Evolutionary conservation across 495 filamentous ascomycete genomes (phyloP).

Genomic region (Tetracladium marchalianum): DNA sequence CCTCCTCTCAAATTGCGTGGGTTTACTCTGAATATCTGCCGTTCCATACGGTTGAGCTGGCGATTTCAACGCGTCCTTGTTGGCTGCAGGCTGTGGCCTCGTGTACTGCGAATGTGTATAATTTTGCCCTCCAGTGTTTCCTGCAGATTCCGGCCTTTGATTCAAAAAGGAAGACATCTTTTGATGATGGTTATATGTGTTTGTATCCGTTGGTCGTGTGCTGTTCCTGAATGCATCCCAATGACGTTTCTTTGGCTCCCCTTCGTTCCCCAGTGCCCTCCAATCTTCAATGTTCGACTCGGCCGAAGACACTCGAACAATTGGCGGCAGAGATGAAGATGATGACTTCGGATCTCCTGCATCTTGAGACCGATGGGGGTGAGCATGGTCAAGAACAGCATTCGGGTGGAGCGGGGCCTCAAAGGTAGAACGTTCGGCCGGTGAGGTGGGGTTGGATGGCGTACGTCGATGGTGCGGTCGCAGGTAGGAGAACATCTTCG

Average conservation of each 20-base stretch:
- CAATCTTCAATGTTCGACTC: constrained; percentile 11
- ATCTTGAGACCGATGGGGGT: constrained; percentile 15
- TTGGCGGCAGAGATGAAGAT: constrained; percentile 36
- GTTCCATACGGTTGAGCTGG: constrained; percentile 13
- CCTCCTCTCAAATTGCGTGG: constrained; percentile 10
- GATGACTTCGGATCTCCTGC: constrained; percentile 3
- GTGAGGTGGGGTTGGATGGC: constrained; percentile 41
- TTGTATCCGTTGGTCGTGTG: constrained; percentile 5
- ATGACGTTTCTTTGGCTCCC: constrained; percentile 8
- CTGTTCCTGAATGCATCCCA: constrained; percentile 10
- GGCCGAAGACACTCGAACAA: constrained; percentile 32
- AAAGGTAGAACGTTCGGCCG: constrained; percentile 29
- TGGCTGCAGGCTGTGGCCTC: constrained; percentile 20
- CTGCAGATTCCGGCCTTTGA: constrained; percentile 15
- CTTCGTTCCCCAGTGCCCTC: constrained; percentile 3
- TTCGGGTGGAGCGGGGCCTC: constrained; percentile 27
- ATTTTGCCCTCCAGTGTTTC: constrained; percentile 12
- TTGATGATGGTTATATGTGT: constrained; percentile 6
- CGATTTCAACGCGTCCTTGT: constrained; percentile 17
- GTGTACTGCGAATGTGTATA: constrained; percentile 20
- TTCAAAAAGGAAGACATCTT: constrained; percentile 9
- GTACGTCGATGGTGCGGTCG: constrained; percentile 40
- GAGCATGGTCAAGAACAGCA: constrained; percentile 9
- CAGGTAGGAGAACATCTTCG: constrained; percentile 41
- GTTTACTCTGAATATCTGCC: constrained; percentile 13